Base-by-base conservation (phyloP, 331 rosid species). In the Quercus lobata region DNA sequence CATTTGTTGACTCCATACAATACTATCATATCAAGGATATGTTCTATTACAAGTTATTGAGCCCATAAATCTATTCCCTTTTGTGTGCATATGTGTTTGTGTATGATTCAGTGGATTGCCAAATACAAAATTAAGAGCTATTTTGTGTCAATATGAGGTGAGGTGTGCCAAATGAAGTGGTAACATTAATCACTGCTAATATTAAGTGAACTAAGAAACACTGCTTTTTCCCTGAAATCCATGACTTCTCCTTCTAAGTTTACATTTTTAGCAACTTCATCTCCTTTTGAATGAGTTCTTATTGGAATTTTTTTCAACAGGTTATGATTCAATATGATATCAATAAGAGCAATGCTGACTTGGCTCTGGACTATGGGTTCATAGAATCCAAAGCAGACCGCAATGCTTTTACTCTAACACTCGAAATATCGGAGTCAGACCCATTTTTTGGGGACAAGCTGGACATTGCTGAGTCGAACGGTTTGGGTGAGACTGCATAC, bases 291-390 rank as follows among this genome's bases (percentile, higher is more conserved):
- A 68, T 68, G 17, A 68, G 27, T 35, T 35, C 27, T 30, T 49
- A 19, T 46, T 56, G 15, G 57, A 49, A 17, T 57, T 72, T 37
- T 61, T 78, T 21, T 37, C 55, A 25, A 87, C 91, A 95, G 99
- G 85, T 95, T 65, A 87, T 80, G 71, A 95, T 95, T 82, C 98
- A 96, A 74, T 96, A 96, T 76, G 99, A 93, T 73, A 63, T 89
- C 53, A 91, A 87, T 58, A 96, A 96, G 88, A 93, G 96, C 91
- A 96, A 90, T 37, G 99, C 98, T 1, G 99, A 96, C 80, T 80
- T 91, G 79, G 99, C 99, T 79, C 77, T 96, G 80, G 99, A 93
- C 85, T 96, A 96, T 0, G 98, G 99, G 69, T 93, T 96, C 88
- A 81, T 90, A 68, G 99, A 96, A 83, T 80, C 89, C 14, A 81